These are phyloP conservation scores for Debaryomyces psychrophilus DNA, from an alignment of 1,139 yeast genomes.

Conservation along the genomic window DNA sequence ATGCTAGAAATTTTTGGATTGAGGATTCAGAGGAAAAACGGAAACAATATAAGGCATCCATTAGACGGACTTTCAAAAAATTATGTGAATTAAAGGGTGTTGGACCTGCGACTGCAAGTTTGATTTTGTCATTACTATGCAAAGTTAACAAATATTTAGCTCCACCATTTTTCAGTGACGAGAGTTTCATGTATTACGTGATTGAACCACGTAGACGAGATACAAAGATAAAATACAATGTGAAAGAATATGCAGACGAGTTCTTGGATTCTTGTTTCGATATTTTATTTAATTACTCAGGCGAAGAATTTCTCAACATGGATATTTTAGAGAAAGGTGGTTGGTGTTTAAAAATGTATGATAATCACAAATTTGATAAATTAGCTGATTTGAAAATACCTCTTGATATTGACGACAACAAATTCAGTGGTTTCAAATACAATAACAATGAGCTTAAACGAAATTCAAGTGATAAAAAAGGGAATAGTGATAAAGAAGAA, in stretches of 20 bases:
- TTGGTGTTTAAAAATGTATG: conserved; percentile 41
- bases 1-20: conserved; percentile 17
- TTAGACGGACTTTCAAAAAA: conserved; percentile 31
- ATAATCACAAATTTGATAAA: conserved; percentile 26
- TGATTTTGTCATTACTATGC: conserved; percentile 39
- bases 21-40: conserved; percentile 5
- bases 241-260: conserved; percentile 46
- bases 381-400: conserved; percentile 29
- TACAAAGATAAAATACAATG: conserved; percentile 42
- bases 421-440: conserved; percentile 12
- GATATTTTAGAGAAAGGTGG: conserved; percentile 37
- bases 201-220: conserved; percentile 32
- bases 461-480: conserved; percentile 8
- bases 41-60: conserved; percentile 19
- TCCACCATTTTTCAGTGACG: conserved; percentile 56
- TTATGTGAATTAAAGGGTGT: conserved; percentile 46
- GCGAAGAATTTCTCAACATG: conserved; percentile 18
- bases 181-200: conserved; percentile 42
- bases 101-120: conserved; percentile 56
- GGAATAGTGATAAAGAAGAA: conserved; percentile 12
- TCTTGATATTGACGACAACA: conserved; percentile 20
- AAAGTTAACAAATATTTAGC: conserved; percentile 26
- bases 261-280: conserved; percentile 29
- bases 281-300: conserved; percentile 15
- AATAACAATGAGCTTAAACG: conserved; percentile 10